Percentiles rank a stretch among this genome's conserved stretches.
phyloP scores from a whole-genome alignment of 176 grass and related monocot genomes.

The bread wheat (Triticum aestivum) region IWGSC_CS_RefSeq_v2.1 NC_057795.1:557743993-557744492 shows the following conservation, averaged over 20 bases:
- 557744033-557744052: slow-evolving; percentile 41
- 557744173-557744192: background rate
- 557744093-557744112: no score
- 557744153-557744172: background rate
- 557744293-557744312: slow-evolving; percentile 80
- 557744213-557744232: background rate
- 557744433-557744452: background rate
- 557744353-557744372: slow-evolving; percentile 90
- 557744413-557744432: slow-evolving; percentile 69
- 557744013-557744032: slow-evolving; percentile 71
- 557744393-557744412: slow-evolving; percentile 68
- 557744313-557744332: slow-evolving; percentile 94
- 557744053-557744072: background rate
- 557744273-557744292: slow-evolving; percentile 68
- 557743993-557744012: no score
- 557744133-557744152: no score
- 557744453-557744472: background rate
- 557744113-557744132: background rate
- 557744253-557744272: slow-evolving; percentile 72
- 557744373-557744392: slow-evolving; percentile 75
- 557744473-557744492: background rate
- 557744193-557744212: background rate
- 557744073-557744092: background rate
- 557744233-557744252: slow-evolving; percentile 37
- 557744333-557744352: slow-evolving; percentile 78